A percentile compares a stretch with the other conserved stretches of the same genome.
These are phyloP conservation scores for Emericellopsis cladophorae DNA, from an alignment of 2,329 filamentous ascomycete species.

Conservation along the genomic window DNA sequence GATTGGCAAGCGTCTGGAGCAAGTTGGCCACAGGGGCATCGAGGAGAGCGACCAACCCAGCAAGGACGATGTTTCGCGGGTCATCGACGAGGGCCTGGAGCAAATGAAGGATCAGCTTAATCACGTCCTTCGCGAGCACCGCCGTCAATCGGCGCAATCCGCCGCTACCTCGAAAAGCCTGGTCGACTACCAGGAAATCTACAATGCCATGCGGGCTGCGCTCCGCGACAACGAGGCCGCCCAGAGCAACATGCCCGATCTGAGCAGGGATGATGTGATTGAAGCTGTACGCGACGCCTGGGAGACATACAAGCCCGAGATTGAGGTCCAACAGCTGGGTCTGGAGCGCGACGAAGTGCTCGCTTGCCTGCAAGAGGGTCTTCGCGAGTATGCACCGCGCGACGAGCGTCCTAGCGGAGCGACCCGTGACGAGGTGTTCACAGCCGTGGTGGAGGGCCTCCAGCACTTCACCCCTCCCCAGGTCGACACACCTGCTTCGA, in stretches of 20 bases:
- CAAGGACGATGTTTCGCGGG: conserved; percentile 58
- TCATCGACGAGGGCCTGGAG: conserved; percentile 68
- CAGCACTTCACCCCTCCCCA: conserved; percentile 68
- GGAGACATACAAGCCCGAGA: conserved; percentile 89
- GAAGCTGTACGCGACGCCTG: conserved; percentile 80
- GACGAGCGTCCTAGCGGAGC: conserved; percentile 44
- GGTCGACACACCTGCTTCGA: conserved; percentile 52
- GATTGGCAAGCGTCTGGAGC: conserved; percentile 74
- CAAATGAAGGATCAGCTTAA: conserved; percentile 81
- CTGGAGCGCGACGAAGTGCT: conserved; percentile 85
- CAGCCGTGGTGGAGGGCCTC: conserved; percentile 74
- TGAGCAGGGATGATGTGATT: conserved; percentile 73
- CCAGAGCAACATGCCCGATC: conserved; percentile 20
- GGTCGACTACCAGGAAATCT: conserved; percentile 74
- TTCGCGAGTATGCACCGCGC: conserved; percentile 57
- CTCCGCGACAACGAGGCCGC: conserved; percentile 46
- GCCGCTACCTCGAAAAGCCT: conserved; percentile 44
- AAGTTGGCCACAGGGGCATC: conserved; percentile 36
- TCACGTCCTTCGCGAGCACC: conserved; percentile 62
- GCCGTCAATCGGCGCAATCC: conserved; percentile 54
- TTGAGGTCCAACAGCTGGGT: conserved; percentile 80
- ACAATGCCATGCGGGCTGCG: conserved; percentile 71
- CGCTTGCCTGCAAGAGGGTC: conserved; percentile 72
- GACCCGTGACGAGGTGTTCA: conserved; percentile 73
- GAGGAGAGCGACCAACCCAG: conserved; percentile 37